Evolutionary conservation across 2,329 filamentous ascomycete genomes (phyloP), one percentile per base, ranked within the genome.

Genomic region (Cladosporium colombiae): DNA sequence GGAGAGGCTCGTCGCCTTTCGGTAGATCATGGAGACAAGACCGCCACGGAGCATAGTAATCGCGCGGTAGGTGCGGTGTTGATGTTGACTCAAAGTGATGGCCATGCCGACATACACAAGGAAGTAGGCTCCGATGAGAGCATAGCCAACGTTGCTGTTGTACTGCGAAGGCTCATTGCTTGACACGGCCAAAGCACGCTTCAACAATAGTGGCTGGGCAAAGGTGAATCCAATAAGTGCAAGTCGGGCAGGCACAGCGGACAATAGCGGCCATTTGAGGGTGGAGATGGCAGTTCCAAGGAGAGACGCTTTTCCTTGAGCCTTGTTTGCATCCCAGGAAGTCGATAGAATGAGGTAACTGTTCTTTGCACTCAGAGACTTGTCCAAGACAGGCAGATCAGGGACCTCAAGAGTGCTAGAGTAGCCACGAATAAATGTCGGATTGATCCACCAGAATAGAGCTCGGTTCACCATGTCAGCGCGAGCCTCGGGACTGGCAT

Each of bases 361-460:
- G n/a, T 37, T 40, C 23, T 65, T 44, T 4, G 70, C 65, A 25
- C 50, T 64, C 21, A 72, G 57, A 52, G 59, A 66, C 5, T 58
- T 52, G 37, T 72, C 72, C 14, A 74, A 53, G 35, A 62, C 37
- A 56, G 67, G 68, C n/a, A 74, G 66, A 46, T 75, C 71, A 14
- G 71, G 67, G 7, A 69, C 52, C 1, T 61, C 58, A 25, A 77
- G 65, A 14, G 70, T 67, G 25, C 64, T 65, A 18, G 67, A 71
- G 21, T 72, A 76, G 2, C 76, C 76, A 10, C 65, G 66, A 67
- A 72, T 67, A 50, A 78, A 70, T 5, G 77, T 58, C 8, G 62
- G 67, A 66, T 78, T 78, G n/a, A 79, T 62, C 78, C 78, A 79
- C 75, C 74, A 78, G 56, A 78, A 72, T 2, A 75, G 31, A 46